Conservation (phyloP, 306 rosid genomes). For the Elaeagnus macrophylla region DNA sequence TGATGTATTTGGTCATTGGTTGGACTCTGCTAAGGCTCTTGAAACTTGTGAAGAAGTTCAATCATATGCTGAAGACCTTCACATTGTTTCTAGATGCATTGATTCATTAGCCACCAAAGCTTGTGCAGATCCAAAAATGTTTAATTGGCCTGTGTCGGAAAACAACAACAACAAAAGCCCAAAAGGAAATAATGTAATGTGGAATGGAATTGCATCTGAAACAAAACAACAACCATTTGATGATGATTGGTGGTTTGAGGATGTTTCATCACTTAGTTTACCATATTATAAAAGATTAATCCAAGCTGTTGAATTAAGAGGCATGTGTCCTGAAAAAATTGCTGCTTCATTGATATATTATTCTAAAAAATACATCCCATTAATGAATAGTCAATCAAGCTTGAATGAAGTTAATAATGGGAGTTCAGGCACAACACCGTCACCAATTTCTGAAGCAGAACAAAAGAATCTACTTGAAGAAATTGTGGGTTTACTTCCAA, state of each 20-base stretch:
- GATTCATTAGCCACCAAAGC: constrained; percentile 86
- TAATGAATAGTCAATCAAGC: constrained; percentile 69
- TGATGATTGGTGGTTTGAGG: constrained; percentile 95
- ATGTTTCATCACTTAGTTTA: constrained; percentile 62
- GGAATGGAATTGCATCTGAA: constrained; percentile 98
- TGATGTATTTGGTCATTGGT: constrained; percentile 75
- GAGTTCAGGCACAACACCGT: constrained; percentile 39
- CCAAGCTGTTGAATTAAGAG: constrained; percentile 76
- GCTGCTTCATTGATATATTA: constrained; percentile 76
- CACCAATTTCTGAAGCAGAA: constrained; percentile 73
- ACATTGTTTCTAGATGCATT: constrained; percentile 72
- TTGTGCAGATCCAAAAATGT: constrained; percentile 80
- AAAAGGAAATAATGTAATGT: constrained; percentile 78
- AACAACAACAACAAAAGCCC: constrained; percentile 91
- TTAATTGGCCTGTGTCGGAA: constrained; percentile 83
- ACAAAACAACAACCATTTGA: constrained; percentile 75
- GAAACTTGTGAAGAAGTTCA: constrained; percentile 65
- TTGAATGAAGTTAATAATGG: constrained; percentile 47
- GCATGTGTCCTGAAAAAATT: constrained; percentile 64
- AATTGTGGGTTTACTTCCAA: constrained; percentile 61
- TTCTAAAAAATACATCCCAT: constrained; percentile 75
- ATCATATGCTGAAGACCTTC: constrained; percentile 55
- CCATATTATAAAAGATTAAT: constrained; percentile 73
- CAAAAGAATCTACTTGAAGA: constrained; percentile 77
- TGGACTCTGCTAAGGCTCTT: constrained; percentile 83